These are phyloP conservation scores for Rhodotorula sp. DNA, from an alignment of 1,284 basidiomycete genomes.

Conservation along the genomic window DNA sequence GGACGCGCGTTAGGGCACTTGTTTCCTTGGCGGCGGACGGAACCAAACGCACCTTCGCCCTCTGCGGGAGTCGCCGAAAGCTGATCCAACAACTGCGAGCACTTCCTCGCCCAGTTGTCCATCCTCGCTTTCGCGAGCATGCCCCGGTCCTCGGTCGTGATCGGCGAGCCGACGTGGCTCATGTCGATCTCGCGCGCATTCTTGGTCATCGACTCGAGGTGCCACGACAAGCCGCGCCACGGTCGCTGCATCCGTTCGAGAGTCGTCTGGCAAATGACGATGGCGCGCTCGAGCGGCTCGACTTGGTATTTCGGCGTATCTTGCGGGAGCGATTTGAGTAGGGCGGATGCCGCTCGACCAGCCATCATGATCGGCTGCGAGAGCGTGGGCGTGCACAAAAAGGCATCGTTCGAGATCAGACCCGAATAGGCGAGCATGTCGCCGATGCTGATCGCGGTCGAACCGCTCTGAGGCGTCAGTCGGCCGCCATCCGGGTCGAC, in stretches of 20 bases:
- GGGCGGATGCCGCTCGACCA: conserved; percentile 2
- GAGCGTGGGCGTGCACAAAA: conserved; percentile 11
- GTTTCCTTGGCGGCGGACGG: too few species aligned
- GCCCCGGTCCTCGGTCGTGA: conserved; percentile 2
- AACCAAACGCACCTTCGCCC: not conserved
- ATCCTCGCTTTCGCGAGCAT: conserved; percentile 14
- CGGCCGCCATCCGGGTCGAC: not conserved
- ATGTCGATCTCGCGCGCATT: conserved; percentile 6
- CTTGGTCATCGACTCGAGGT: conserved; percentile 7
- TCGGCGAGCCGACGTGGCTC: conserved; percentile 1
- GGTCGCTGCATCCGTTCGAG: conserved; percentile 8
- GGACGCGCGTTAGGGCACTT: too few species aligned
- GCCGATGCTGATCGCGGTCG: conserved; percentile 8
- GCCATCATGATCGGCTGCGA: conserved; percentile 20
- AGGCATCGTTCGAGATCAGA: conserved; percentile 9
- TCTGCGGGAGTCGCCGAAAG: not conserved
- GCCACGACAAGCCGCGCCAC: conserved; percentile 15
- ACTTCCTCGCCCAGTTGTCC: conserved; percentile 6
- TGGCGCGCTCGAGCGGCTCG: conserved; percentile 14
- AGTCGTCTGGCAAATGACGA: conserved; percentile 6
- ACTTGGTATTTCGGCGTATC: not conserved
- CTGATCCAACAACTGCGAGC: conserved; percentile 6
- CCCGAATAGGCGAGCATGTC: conserved; percentile 20
- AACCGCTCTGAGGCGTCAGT: conserved; percentile 1
- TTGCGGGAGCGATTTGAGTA: not conserved